Percentiles rank a stretch among this genome's conserved stretches.
Conservation (phyloP, 352 stramenopile species). For the Aphanomyces invadans region DNA sequence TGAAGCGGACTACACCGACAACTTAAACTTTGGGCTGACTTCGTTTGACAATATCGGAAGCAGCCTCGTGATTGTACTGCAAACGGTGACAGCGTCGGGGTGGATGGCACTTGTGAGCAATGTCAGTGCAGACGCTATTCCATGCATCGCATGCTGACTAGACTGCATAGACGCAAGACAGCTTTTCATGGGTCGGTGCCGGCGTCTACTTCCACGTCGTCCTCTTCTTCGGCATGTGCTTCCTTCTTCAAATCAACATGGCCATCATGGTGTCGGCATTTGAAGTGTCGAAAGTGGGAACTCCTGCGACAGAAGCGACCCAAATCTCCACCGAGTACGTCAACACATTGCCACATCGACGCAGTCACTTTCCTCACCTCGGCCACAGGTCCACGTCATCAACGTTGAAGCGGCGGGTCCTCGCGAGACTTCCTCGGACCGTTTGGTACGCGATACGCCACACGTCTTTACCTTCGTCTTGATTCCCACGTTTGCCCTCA, state of each 20-base stretch:
- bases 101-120: conserved; percentile 92
- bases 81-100: conserved; percentile 90
- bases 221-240: conserved; percentile 79
- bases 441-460: neutral
- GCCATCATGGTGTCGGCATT: conserved; percentile 45
- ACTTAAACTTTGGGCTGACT: conserved; percentile 86
- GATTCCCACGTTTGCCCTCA: neutral
- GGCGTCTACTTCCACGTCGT: conserved; percentile 83
- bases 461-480: too few relatives aligned
- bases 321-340: neutral
- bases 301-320: neutral
- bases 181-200: conserved; percentile 45
- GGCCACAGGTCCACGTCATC: neutral
- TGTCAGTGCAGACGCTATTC: conserved; percentile 39
- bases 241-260: conserved; percentile 49
- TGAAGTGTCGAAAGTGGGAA: conserved; percentile 22
- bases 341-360: neutral
- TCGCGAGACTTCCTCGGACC: neutral
- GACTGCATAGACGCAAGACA: conserved; percentile 29
- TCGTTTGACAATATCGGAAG: conserved; percentile 87
- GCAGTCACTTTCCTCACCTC: neutral
- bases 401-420: neutral
- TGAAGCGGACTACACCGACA: conserved; percentile 40
- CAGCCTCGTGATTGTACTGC: conserved; percentile 90
- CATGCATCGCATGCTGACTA: neutral